A percentile compares a stretch with the other conserved stretches of the same genome.
Conservation (phyloP, 257 asterid species). For the Solanum tacnaense region DNA sequence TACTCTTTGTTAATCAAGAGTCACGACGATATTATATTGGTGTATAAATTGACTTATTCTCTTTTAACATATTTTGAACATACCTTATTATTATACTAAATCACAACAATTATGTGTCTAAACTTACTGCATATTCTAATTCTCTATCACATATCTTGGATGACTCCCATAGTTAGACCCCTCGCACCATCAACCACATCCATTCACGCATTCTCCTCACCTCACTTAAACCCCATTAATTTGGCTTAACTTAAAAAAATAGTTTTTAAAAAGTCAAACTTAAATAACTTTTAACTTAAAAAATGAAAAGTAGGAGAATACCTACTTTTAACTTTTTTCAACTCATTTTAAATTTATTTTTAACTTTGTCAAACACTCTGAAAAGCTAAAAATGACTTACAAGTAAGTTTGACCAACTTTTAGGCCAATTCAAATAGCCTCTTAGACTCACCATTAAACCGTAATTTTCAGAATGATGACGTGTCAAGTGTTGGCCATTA, state of each 20-base stretch:
- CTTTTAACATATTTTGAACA: background rate
- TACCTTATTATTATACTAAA: background rate
- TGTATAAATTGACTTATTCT: background rate
- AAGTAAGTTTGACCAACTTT: too few relatives aligned
- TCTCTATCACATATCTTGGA: background rate
- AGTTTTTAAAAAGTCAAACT: too few relatives aligned
- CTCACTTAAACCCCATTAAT: background rate
- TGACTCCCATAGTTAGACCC: background rate
- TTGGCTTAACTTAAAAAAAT: too few relatives aligned
- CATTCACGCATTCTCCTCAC: background rate
- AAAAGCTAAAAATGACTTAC: too few relatives aligned
- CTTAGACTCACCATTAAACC: background rate
- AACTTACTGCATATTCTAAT: background rate
- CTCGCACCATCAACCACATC: background rate
- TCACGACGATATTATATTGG: too few relatives aligned
- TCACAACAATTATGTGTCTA: background rate
- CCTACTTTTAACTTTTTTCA: too few relatives aligned
- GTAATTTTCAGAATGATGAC: too few relatives aligned
- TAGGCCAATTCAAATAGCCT: background rate
- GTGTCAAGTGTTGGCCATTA: background rate
- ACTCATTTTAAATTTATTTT: too few relatives aligned
- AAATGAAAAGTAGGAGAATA: too few relatives aligned
- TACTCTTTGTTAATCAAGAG: too few relatives aligned
- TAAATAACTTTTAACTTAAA: too few relatives aligned
- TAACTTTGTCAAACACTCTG: too few relatives aligned